A percentile compares a stretch with the other conserved stretches of the same genome.
Evolutionary conservation across 257 asterid genomes (phyloP).

Genomic region (Solanum paucissectum): DNA sequence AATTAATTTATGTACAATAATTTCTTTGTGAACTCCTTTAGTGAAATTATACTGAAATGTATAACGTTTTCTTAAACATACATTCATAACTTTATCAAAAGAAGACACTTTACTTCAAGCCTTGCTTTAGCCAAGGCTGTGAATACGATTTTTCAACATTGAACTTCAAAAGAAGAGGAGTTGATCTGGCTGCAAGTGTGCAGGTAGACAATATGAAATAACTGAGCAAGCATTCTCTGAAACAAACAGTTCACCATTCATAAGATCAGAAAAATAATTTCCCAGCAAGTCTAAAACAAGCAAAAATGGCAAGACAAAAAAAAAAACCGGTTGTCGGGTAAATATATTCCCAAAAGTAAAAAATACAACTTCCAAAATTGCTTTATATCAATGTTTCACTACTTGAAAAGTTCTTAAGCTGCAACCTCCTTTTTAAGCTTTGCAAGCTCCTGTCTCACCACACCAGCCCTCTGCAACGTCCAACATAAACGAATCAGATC

Average conservation of each 20-base stretch:
- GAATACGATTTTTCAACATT: too few relatives aligned
- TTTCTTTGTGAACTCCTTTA: too few relatives aligned
- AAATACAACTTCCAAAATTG: constrained; percentile 11
- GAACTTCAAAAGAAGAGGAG: too few relatives aligned
- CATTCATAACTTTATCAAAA: too few relatives aligned
- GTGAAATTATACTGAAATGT: background rate
- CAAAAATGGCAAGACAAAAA: background rate
- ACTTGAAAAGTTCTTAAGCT: constrained; percentile 17
- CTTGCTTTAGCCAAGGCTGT: too few relatives aligned
- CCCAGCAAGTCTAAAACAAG: background rate
- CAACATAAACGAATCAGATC: background rate
- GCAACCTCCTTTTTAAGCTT: constrained; percentile 48
- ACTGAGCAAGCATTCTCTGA: background rate
- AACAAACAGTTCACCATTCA: background rate
- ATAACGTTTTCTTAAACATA: too few relatives aligned
- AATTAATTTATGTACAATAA: too few relatives aligned
- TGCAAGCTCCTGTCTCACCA: constrained; percentile 60
- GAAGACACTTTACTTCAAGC: too few relatives aligned
- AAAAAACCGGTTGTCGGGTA: too few relatives aligned
- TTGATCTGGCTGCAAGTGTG: background rate
- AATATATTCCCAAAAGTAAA: background rate
- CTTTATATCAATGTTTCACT: constrained; percentile 1
- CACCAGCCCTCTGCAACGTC: constrained; percentile 50
- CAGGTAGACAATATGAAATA: background rate
- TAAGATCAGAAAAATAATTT: background rate